Evolutionary conservation across 257 asterid species (phyloP).

Genomic region (Nicotiana benthamiana): DNA sequence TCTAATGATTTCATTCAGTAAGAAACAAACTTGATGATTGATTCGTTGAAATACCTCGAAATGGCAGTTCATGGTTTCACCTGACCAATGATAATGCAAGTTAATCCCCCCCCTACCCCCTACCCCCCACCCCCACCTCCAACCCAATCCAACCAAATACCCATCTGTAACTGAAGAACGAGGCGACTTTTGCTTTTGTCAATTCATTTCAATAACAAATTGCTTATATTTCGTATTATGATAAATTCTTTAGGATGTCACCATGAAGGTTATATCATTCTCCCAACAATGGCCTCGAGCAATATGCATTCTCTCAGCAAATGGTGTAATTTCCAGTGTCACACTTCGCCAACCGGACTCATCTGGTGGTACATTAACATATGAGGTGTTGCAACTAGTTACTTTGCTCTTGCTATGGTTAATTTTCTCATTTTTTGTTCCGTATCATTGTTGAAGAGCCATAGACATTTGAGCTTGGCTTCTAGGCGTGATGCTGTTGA

Average conservation of each 20-base stretch:
- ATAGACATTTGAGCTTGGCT: neutral
- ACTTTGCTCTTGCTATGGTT: neutral
- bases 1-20: neutral
- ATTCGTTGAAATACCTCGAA: neutral
- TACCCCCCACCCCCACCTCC: no score
- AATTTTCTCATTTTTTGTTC: neutral
- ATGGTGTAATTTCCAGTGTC: constrained; percentile 62
- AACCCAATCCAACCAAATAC: no score
- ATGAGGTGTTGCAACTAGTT: constrained; percentile 40
- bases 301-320: constrained; percentile 72
- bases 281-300: constrained; percentile 80
- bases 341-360: constrained; percentile 73
- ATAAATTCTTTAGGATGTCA: constrained; percentile 41
- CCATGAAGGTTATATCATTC: constrained; percentile 66
- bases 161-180: neutral
- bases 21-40: neutral
- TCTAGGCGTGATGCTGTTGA: neutral
- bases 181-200: neutral
- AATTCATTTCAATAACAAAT: neutral
- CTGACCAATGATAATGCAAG: neutral
- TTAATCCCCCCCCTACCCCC: neutral
- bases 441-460: neutral
- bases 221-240: neutral
- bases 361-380: constrained; percentile 67
- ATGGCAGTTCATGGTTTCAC: neutral